Conservation (phyloP, 495 filamentous ascomycete genomes). For the Penicillium lagena region DNA sequence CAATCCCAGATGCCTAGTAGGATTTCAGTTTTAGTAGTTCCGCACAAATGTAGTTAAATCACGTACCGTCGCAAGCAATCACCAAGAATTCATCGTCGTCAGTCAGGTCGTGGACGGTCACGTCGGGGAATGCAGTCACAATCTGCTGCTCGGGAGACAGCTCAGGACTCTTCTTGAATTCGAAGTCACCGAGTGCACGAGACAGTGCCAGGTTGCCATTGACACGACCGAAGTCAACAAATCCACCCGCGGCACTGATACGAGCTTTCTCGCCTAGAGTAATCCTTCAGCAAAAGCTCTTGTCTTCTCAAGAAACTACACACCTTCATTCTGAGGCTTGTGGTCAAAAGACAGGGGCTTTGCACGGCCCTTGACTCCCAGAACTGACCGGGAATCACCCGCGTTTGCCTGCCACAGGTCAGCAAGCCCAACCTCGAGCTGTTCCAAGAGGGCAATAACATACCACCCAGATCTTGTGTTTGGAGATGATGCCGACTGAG, state of each 20-base stretch:
- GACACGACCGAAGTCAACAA: constrained; percentile 96
- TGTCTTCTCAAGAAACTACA: constrained; percentile 23
- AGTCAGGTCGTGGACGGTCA: constrained; percentile 78
- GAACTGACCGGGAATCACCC: constrained; percentile 87
- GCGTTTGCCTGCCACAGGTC: constrained; percentile 70
- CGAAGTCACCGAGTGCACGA: constrained; percentile 96
- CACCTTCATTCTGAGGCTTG: constrained; percentile 95
- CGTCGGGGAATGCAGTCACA: constrained; percentile 93
- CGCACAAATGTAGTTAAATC: not conserved
- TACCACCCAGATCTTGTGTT: constrained; percentile 93
- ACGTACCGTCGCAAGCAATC: constrained; percentile 91
- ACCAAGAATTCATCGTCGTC: constrained; percentile 97
- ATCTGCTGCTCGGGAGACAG: constrained; percentile 95
- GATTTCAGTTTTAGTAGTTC: not conserved
- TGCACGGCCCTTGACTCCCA: constrained; percentile 92
- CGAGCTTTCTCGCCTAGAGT: constrained; percentile 83
- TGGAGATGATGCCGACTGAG: constrained; percentile 78
- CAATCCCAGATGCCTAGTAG: constrained; percentile 94
- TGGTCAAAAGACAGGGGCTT: constrained; percentile 97
- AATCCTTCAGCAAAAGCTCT: constrained; percentile 8
- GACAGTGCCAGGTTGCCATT: constrained; percentile 98
- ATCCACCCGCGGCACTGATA: constrained; percentile 91
- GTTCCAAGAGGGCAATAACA: constrained; percentile 21
- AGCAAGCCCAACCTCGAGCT: not conserved
- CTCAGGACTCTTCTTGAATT: constrained; percentile 99